phyloP scores from a whole-genome alignment of 306 rosid genomes.

The Begonia loranthoides region DNA sequence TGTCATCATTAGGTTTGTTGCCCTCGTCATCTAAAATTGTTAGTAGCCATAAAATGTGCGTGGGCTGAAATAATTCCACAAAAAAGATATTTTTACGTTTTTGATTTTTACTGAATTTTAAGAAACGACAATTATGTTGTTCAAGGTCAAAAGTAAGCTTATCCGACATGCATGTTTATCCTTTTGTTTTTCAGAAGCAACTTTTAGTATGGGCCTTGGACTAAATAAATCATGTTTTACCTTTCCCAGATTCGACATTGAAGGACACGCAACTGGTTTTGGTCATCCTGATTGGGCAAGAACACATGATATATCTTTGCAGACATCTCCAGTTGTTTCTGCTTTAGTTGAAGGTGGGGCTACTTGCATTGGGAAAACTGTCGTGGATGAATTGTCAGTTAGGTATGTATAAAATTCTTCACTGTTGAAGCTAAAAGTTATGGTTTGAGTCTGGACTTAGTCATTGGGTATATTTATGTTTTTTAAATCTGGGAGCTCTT shows the following conservation, averaged over 20 bases:
- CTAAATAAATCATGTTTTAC: conserved; percentile 6
- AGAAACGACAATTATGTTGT: too few species aligned
- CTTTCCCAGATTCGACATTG: conserved; percentile 62
- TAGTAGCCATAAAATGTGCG: too few species aligned
- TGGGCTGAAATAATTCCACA: too few species aligned
- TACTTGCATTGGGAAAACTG: conserved; percentile 66
- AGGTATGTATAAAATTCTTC: conserved; percentile 28
- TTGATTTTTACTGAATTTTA: too few species aligned
- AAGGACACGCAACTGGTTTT: conserved; percentile 68
- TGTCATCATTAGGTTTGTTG: too few species aligned
- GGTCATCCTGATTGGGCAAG: conserved; percentile 94
- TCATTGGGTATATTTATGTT: too few species aligned
- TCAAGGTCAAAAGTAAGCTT: too few species aligned
- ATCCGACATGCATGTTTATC: too few species aligned
- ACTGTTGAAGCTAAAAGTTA: neutral
- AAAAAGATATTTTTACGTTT: too few species aligned
- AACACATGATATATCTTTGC: conserved; percentile 70
- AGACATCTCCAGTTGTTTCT: conserved; percentile 51
- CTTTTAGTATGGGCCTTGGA: conserved; percentile 4
- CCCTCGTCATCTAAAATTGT: too few species aligned
- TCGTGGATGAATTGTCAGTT: conserved; percentile 55
- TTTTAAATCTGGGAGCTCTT: too few species aligned
- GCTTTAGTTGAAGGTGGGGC: conserved; percentile 88
- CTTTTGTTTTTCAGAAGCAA: neutral
- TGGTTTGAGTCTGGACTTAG: too few species aligned